phyloP scores from a whole-genome alignment of 2,329 filamentous ascomycete species.

The Colletotrichum tamarilloi region DNA sequence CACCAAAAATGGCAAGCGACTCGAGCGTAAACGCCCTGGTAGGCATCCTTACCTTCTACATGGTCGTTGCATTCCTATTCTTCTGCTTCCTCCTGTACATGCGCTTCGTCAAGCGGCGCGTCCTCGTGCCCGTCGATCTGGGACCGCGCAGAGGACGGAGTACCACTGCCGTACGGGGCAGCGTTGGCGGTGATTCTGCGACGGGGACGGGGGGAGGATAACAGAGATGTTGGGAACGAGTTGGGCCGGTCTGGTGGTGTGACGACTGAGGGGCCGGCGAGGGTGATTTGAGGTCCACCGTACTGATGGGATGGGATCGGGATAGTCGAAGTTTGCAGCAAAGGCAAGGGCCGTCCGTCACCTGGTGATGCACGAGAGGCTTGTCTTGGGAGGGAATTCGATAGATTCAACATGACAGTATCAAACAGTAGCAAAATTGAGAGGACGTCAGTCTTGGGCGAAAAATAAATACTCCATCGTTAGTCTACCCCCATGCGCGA shows the following conservation, averaged over 20 bases:
- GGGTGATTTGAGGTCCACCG: background rate
- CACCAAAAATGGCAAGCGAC: background rate
- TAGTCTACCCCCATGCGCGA: background rate
- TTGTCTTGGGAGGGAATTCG: background rate
- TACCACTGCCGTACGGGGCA: background rate
- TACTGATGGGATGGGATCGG: no score
- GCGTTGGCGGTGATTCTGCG: background rate
- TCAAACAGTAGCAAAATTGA: background rate
- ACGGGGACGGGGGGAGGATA: background rate
- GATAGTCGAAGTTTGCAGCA: background rate
- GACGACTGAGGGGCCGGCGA: background rate
- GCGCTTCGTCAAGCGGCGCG: background rate
- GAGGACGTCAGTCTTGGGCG: no score
- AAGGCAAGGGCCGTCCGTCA: background rate
- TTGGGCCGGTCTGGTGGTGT: background rate
- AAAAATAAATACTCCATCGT: background rate
- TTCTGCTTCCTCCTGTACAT: background rate
- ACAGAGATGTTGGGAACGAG: background rate
- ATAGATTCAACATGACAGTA: background rate
- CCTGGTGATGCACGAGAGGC: background rate
- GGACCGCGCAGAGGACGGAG: background rate
- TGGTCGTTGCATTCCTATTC: background rate
- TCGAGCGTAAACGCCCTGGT: background rate
- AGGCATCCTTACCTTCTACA: background rate
- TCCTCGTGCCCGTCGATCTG: background rate